Evolutionary conservation across 2,329 filamentous ascomycete genomes (phyloP), one percentile per base, ranked within the genome.

Genomic region (Thyridium curvatum): DNA sequence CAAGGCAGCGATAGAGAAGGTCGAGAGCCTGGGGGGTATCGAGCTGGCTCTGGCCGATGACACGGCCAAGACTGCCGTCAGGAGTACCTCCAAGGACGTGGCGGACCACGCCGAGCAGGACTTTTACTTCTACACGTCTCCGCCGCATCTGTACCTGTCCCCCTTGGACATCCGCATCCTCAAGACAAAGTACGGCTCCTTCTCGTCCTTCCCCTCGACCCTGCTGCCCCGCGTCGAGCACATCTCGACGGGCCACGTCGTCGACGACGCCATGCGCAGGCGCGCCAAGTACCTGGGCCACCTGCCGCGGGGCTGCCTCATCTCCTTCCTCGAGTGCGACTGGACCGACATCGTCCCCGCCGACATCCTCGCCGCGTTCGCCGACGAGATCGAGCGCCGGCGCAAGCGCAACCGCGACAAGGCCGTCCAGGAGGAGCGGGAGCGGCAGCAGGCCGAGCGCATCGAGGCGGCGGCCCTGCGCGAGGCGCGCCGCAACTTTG

Each of bases 141-240:
- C 90, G 2, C 82, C 86, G 16, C 90, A 96, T 51, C 84, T 94
- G 35, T 96, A 95, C 51, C 74, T 96, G 4, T 94, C 88, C 0
- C 84, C 90, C 1, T 72, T 96, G 28, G 90, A 96, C 55, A 96
- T 96, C 45, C 82, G 90, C 37, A 95, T 96, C 44, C 69, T 96
- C 26, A 94, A 94, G 63, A 79, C 87, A 2, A 87, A 88, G 33
- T 96, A 93, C 54, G 88, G 87, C 3, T 76, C 83, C 15, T 96
- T 93, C 57, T 77, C 82, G 2, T 68, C 76, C 9, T 94, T 96
- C 51, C 90, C 90, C 0, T 84, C 88, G 0, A 91, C 86, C 0
- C 82, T 96, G 13, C 69, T 95, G 9, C 90, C 90, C 1, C 79
- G 86, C 4, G 84, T 96, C 3, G 90, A 95, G 58, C 87, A 88